Percentiles rank a stretch among this genome's conserved stretches.
These are phyloP conservation scores for Paraurostyla sp. DNA, from an alignment of 73 alveolate genomes.

Conservation along the genomic window DNA sequence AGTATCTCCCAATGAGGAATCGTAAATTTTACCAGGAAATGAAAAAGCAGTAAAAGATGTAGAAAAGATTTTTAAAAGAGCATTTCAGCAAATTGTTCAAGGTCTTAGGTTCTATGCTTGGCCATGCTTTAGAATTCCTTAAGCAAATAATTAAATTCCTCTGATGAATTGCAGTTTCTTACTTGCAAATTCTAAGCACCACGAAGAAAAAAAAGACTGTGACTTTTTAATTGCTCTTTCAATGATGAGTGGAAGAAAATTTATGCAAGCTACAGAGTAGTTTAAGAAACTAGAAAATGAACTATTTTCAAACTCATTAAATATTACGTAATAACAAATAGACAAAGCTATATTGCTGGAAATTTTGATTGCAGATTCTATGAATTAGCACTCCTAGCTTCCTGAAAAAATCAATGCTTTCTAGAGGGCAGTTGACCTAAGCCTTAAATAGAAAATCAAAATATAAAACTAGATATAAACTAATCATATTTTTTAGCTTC, in stretches of 20 bases:
- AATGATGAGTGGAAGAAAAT: constrained; percentile 77
- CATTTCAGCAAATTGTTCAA: constrained; percentile 7
- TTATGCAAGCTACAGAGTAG: constrained; percentile 75
- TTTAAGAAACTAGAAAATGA: constrained; percentile 68
- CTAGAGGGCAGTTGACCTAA: constrained; percentile 71
- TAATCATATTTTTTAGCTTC: background rate
- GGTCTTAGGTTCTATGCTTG: constrained; percentile 27
- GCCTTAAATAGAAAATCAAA: constrained; percentile 7
- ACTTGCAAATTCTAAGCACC: background rate
- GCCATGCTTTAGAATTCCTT: constrained; percentile 57
- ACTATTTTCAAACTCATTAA: constrained; percentile 15
- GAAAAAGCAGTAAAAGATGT: background rate
- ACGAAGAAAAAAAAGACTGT: constrained; percentile 59
- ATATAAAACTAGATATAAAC: background rate
- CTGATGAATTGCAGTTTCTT: constrained; percentile 55
- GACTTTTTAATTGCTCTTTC: constrained; percentile 70
- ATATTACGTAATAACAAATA: constrained; percentile 21
- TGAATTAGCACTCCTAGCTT: constrained; percentile 73
- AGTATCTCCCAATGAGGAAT: background rate
- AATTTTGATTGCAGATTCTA: constrained; percentile 79
- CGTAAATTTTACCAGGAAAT: background rate
- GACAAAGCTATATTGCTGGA: constrained; percentile 77
- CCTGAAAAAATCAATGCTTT: constrained; percentile 76
- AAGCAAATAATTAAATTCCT: constrained; percentile 25
- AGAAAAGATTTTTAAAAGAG: constrained; percentile 45